Conservation (phyloP, 208 protist genomes). For the Vickermania spadyakhi region DNA sequence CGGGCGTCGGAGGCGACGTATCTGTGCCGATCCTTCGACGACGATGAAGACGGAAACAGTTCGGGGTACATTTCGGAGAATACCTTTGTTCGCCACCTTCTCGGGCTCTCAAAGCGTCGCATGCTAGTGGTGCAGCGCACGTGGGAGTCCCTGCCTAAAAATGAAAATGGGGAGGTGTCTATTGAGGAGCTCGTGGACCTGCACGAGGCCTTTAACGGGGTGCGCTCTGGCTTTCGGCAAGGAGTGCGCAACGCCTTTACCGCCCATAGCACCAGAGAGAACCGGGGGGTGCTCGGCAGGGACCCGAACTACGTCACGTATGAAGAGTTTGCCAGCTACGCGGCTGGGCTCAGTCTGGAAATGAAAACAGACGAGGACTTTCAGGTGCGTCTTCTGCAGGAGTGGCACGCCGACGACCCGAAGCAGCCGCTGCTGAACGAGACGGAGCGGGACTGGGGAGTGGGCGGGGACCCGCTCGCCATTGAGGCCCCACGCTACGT, state of each 20-base stretch:
- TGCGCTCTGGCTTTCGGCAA: background rate
- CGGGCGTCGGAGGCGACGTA: slow-evolving; percentile 42
- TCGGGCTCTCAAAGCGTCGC: slow-evolving; percentile 58
- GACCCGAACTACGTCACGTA: slow-evolving; percentile 14
- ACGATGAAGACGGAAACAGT: too few relatives aligned
- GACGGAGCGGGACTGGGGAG: slow-evolving; percentile 65
- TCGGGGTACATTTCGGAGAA: slow-evolving; percentile 35
- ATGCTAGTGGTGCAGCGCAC: slow-evolving; percentile 49
- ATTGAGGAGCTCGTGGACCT: slow-evolving; percentile 23
- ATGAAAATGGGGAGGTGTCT: slow-evolving; percentile 21
- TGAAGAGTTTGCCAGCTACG: slow-evolving; percentile 70
- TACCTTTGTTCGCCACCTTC: slow-evolving; percentile 73
- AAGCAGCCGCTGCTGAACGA: slow-evolving; percentile 40
- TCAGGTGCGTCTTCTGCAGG: slow-evolving; percentile 43
- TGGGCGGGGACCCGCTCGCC: slow-evolving; percentile 52
- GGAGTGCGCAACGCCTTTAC: background rate
- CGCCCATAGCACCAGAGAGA: slow-evolving; percentile 2
- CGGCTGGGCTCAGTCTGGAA: slow-evolving; percentile 48
- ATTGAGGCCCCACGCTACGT: slow-evolving; percentile 43
- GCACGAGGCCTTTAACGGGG: slow-evolving; percentile 3
- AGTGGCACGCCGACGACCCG: slow-evolving; percentile 58
- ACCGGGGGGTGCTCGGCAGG: background rate
- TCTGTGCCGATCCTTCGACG: slow-evolving; percentile 63
- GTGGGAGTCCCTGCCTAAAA: slow-evolving; percentile 41
- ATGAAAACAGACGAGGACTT: slow-evolving; percentile 64